Percentiles rank a stretch among this genome's conserved stretches.
Evolutionary conservation across 2,329 filamentous ascomycete genomes (phyloP).

Genomic region (Exophiala phaeomuriformis): DNA sequence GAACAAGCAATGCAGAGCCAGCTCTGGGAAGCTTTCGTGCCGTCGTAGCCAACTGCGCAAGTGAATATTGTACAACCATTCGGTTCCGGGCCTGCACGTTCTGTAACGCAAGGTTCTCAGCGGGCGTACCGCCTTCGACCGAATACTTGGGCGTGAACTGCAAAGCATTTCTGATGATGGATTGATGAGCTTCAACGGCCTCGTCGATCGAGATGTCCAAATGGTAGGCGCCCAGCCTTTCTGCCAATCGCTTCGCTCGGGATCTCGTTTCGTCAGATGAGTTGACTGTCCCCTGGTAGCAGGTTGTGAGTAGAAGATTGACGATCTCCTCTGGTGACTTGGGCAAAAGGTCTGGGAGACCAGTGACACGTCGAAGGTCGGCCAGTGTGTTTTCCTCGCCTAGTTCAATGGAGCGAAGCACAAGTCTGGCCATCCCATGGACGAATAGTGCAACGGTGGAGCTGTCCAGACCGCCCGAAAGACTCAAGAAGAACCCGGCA

Average conservation of each 20-base stretch:
- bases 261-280: conserved; percentile 60
- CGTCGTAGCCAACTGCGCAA: conserved; percentile 17
- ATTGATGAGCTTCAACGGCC: conserved; percentile 41
- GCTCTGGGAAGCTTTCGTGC: conserved; percentile 17
- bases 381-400: conserved; percentile 30
- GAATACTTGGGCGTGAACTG: conserved; percentile 58
- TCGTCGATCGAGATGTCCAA: conserved; percentile 66
- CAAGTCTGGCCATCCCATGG: conserved; percentile 36
- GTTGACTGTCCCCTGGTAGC: conserved; percentile 64
- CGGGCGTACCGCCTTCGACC: conserved; percentile 54
- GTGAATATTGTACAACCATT: conserved; percentile 48
- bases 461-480: conserved; percentile 37
- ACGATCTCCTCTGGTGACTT: conserved; percentile 55
- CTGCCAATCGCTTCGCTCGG: conserved; percentile 54
- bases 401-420: conserved; percentile 32
- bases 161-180: conserved; percentile 42
- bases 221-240: conserved; percentile 52
- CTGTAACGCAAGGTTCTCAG: conserved; percentile 59
- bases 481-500: conserved; percentile 35
- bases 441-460: conserved; percentile 34
- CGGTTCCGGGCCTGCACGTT: conserved; percentile 58
- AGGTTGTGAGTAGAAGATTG: conserved; percentile 53
- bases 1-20: conserved; percentile 15
- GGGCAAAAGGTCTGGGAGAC: conserved; percentile 30
- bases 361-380: conserved; percentile 28